A percentile compares a stretch with the other conserved stretches of the same genome.
These are phyloP conservation scores for Akebia trifoliata DNA, from an alignment of 164 flowering plant species.

Conservation along the genomic window DNA sequence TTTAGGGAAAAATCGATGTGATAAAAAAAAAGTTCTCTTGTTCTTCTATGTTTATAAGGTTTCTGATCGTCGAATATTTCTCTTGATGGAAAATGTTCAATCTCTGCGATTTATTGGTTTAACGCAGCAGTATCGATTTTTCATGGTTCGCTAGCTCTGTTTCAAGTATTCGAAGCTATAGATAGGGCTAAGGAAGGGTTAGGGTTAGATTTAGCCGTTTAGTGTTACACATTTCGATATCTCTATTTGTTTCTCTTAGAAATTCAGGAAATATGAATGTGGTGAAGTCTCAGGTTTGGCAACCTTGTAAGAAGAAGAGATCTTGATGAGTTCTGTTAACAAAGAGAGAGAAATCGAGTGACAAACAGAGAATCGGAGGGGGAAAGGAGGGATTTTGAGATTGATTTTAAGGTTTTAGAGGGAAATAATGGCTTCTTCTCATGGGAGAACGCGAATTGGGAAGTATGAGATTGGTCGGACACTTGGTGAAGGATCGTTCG, in stretches of 20 bases:
- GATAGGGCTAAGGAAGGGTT: too few species aligned
- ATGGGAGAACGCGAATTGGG: slow-evolving; percentile 15
- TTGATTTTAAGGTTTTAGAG: background rate
- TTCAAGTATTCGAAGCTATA: too few species aligned
- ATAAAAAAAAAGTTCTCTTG: too few species aligned
- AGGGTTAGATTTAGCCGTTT: too few species aligned
- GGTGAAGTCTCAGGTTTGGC: slow-evolving; percentile 15
- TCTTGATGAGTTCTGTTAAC: background rate
- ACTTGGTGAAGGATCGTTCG: slow-evolving; percentile 24
- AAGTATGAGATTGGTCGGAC: slow-evolving; percentile 23
- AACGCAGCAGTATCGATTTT: too few species aligned
- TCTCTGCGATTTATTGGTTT: too few species aligned
- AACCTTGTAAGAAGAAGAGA: slow-evolving; percentile 18
- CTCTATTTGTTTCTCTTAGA: background rate
- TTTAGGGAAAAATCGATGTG: too few species aligned
- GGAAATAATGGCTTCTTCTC: background rate
- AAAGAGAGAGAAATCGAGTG: background rate
- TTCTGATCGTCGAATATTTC: too few species aligned
- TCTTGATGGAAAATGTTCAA: too few species aligned
- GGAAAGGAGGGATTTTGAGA: background rate
- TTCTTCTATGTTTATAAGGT: too few species aligned
- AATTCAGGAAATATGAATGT: slow-evolving; percentile 6
- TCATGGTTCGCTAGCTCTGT: too few species aligned
- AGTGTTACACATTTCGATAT: too few species aligned
- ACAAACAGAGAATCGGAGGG: background rate